Base-by-base conservation (phyloP, 805 yeast genomes). In the Alloascoidea africana region DNA sequence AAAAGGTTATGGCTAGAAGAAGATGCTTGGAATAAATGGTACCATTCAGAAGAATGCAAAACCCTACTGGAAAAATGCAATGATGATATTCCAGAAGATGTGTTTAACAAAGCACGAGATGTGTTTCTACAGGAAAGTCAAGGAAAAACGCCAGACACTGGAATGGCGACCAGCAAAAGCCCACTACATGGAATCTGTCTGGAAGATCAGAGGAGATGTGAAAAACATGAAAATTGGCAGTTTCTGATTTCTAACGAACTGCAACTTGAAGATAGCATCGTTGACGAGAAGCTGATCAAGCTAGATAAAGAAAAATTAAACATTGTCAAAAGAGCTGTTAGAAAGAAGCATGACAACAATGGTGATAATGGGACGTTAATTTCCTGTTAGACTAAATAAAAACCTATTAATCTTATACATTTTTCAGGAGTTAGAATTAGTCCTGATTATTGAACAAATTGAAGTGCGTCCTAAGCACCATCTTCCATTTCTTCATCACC, bases 401-500 rank as follows among this genome's bases (percentile, higher is more conserved):
- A 11, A 5, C 32, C 17, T 30, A 5, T 14, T 34, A 8, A n/a
- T 8, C n/a, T n/a, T 17, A 11, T 34, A 34, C n/a, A 58, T 37
- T 36, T 56, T 60, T 44, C 75, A 63, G 39, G 68, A 56, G 8
- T 43, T 54, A n/a, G 54, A 40, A 27, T 60, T 56, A 44, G 56
- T 66, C 36, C 62, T 58, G 3, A 23, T 23, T 8, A 8, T n/a
- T 23, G 13, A 23, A 23, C 8, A 23, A 8, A n/a, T 23, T 8
- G 8, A 23, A 23, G 30, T 46, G 70, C 68, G 43, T 68, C 62
- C 11, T 19, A 13, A 18, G 27, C 51, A 8, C 46, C 62, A 3
- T 59, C 67, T 5, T 56, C 62, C 5, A 56, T 64, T 15, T 64
- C 67, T 5, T 54, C 60, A 4, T 65, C 64, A 0, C 58, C 66